Evolutionary conservation across 1,284 basidiomycete genomes (phyloP), one percentile per base, ranked within the genome.

Genomic region (Xerocomus tenax): DNA sequence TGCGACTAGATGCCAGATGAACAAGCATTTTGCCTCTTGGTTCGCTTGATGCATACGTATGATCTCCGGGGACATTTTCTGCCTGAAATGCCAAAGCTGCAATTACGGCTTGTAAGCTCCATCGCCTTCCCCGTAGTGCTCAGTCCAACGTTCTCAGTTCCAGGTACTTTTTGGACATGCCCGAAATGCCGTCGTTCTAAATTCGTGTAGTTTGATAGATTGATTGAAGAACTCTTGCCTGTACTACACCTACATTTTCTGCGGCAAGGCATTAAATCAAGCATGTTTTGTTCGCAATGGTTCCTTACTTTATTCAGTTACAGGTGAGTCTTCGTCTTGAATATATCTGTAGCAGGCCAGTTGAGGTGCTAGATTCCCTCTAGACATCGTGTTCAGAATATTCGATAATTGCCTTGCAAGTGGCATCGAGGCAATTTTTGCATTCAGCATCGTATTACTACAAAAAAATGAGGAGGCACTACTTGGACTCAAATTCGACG

Each of bases 211-310:
- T 98, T 98, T 67, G 96, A 98, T 65, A 86, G 95, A 16, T 71
- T 98, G 42, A 72, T 97, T 23, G 95, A 98, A 66, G 95, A 98
- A 55, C 66, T 93, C 5, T 71, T 97, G 2, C 95, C 95, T 3
- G 84, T 95, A 8, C 72, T 98, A 7, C 87, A 97, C 64, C 72
- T 91, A 16, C 96, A 98, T 69, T 87, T 98, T 60, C 71, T 93
- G 28, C 80, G 94, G 39, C 89, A 96, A 68, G 94, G 95, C 29
- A 74, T 98, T 62, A 96, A 95, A 68, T 92, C 90, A 44, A 93
- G 87, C 70, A 98, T 98, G 93, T 98, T 89, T 64, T 87, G 84
- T 61, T 92, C 88, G 15, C 93, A 97, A 62, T 98, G 96, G 95
- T 97, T 98, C 70, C 77, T 98, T 67, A 98, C 95, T 0, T 75